These are phyloP conservation scores for Toxoplasma gondii DNA, from an alignment of 169 alveolate species.

Conservation along the genomic window DNA sequence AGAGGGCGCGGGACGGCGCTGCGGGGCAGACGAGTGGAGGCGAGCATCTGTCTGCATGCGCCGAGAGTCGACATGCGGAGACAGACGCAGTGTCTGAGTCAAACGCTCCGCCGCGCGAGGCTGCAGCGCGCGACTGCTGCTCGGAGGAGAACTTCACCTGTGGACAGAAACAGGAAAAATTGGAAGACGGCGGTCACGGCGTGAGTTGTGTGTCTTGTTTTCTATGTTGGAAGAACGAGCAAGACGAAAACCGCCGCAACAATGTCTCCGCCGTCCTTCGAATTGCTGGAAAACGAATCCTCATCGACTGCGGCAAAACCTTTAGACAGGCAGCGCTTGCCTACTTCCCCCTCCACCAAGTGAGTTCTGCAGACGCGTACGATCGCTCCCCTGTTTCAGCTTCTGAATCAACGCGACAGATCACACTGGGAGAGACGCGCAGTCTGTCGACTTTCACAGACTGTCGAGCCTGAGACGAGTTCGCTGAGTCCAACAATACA, in stretches of 20 bases:
- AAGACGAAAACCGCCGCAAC: conserved; percentile 4
- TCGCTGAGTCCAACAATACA: no score
- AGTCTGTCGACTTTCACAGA: no score
- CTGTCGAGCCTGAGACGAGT: no score
- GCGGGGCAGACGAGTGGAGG: background rate
- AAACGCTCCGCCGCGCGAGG: no score
- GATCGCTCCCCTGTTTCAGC: no score
- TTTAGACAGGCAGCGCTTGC: conserved; percentile 71
- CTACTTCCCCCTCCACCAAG: conserved; percentile 21
- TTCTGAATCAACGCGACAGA: background rate
- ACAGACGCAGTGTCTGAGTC: no score
- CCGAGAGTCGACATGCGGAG: no score
- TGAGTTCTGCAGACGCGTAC: background rate
- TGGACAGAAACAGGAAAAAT: no score
- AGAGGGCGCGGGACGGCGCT: background rate
- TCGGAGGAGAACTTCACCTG: no score
- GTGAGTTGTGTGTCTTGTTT: conserved; percentile 18
- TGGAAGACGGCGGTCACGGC: background rate
- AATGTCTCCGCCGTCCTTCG: conserved; percentile 40
- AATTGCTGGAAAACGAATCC: conserved; percentile 7
- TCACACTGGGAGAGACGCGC: no score
- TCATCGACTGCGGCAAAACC: conserved; percentile 76
- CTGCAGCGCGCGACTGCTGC: no score
- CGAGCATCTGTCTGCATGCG: background rate
- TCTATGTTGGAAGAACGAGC: background rate